A percentile compares a stretch with the other conserved stretches of the same genome.
These are phyloP conservation scores for Phoenix dactylifera DNA, from an alignment of 176 grass and related monocot species.

Conservation along the genomic window DNA sequence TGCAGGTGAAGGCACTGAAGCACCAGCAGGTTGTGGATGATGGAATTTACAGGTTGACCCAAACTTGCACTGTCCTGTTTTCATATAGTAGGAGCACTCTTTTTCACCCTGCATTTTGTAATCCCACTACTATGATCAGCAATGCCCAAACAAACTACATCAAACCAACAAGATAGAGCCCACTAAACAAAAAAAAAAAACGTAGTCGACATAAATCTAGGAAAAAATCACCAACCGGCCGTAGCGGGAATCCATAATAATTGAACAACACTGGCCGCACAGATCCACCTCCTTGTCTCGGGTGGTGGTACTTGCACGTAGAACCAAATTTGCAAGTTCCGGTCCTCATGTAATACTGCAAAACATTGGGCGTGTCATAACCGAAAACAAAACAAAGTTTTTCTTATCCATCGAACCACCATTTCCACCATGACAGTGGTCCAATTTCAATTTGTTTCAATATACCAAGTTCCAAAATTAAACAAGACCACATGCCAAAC, in stretches of 20 bases:
- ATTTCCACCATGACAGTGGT: too few relatives aligned
- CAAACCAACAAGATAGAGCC: too few relatives aligned
- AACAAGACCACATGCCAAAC: conserved; percentile 12
- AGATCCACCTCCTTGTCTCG: conserved; percentile 42
- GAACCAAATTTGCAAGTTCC: conserved; percentile 79
- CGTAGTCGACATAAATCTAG: conserved; percentile 1
- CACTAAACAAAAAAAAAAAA: not conserved
- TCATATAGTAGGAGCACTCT: conserved; percentile 81
- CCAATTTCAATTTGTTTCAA: too few relatives aligned
- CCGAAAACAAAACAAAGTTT: too few relatives aligned
- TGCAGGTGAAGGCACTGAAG: not conserved
- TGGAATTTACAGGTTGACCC: conserved; percentile 64
- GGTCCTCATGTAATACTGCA: conserved; percentile 84
- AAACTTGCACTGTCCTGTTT: conserved; percentile 92
- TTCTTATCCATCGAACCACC: too few relatives aligned
- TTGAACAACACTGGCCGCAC: conserved; percentile 47
- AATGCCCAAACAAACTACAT: too few relatives aligned
- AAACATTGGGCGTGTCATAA: not conserved
- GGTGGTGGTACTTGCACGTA: conserved; percentile 87
- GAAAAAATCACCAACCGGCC: conserved; percentile 34
- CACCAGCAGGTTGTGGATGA: too few relatives aligned
- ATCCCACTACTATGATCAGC: too few relatives aligned
- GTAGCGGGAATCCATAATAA: conserved; percentile 54
- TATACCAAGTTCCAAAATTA: too few relatives aligned
- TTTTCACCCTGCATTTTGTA: conserved; percentile 67